Evolutionary conservation across 495 filamentous ascomycete species (phyloP), one percentile per base, ranked within the genome.

Genomic region (Penicillium chermesinum): DNA sequence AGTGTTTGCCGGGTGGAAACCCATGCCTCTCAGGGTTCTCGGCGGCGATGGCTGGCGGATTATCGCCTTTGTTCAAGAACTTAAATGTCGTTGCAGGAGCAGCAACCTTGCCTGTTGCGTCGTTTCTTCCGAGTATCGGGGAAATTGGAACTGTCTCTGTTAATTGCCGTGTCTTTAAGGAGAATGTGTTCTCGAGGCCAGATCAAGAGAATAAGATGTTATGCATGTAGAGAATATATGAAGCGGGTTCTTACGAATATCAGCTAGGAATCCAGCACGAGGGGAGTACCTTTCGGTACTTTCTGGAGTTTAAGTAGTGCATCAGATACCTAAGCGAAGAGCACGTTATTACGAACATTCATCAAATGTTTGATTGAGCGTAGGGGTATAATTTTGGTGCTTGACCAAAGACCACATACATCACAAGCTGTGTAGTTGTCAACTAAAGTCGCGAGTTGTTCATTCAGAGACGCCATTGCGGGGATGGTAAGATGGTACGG

Each of bases 21-120:
- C 58, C 59, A 46, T 65, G 55, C n/a, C 54, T 53, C 15, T 64
- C 53, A 14, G 58, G 48, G 12, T 65, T 52, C 16, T 61, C 54
- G 7, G 41, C 41, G 16, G 63, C 55, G 30, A 57, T 58, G 33
- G 54, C 38, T 7, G 69, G 57, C 10, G 51, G 37, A 5, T 60
- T 59, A 38, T 47, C 54, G 17, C 45, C 39, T 50, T 81, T 84
- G 10, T 78, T 63, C 27, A 77, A 65, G 57, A 87, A 83, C 50
- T 82, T 73, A 46, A 86, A 76, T 5, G 84, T 88, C 21, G 75
- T 80, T 20, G 78, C 80, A 37, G 78, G 81, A 10, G 77, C 81
- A 43, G 83, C 73, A 42, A 69, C 68, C 43, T 73, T 77, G 54
- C 53, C 32, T 36, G 53, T 34, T 38, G 48, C 54, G 52, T 53